Base-by-base conservation (phyloP, 805 yeast species). In the Ogataea zsoltii region DNA sequence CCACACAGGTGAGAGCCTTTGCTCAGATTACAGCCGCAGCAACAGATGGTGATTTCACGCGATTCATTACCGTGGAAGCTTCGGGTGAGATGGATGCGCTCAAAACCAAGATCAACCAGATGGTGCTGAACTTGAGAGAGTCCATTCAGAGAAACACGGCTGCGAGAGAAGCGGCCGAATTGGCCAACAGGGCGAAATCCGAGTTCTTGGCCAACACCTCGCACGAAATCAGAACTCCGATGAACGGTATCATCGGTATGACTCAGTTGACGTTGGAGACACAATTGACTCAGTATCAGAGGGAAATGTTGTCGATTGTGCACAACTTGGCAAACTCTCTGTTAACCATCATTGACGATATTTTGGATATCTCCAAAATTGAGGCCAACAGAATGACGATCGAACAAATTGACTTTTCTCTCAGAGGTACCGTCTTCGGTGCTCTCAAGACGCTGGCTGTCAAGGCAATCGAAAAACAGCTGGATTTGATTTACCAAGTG, bases 21-120 rank as follows among this genome's bases (percentile, higher is more conserved):
- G 96, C 95, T 31, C 95, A 88, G 63, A 88, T 88, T 58, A 88
- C 96, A 0, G 96, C 94, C 19, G 94, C 96, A 23, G 96, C 96
- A 12, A 88, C 96, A 2, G 96, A 88, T 67, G 96, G 96, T 62
- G 96, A 88, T 63, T 88, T 88, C 66, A 88, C 96, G 0, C 76
- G 92, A 53, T 85, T 88, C 58, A 89, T 88, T 52, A 88, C 96
- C 0, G 96, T 88, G 48, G 96, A 88, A 61, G 96, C 96, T 0
- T 75, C 83, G 32, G 96, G 96, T 66, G 96, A 88, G 70, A 88
- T 88, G 96, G 84, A 79, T 61, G 83, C 83, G 2, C 71, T 79
- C 59, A 79, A 79, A 57, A 79, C 83, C 0, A 79, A 79, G 58
- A 79, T 79, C 57, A 79, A 85, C 65, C 91, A 84, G 71, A 85